These are phyloP conservation scores for Alnus glutinosa DNA, from an alignment of 306 rosid genomes.

Conservation along the genomic window DNA sequence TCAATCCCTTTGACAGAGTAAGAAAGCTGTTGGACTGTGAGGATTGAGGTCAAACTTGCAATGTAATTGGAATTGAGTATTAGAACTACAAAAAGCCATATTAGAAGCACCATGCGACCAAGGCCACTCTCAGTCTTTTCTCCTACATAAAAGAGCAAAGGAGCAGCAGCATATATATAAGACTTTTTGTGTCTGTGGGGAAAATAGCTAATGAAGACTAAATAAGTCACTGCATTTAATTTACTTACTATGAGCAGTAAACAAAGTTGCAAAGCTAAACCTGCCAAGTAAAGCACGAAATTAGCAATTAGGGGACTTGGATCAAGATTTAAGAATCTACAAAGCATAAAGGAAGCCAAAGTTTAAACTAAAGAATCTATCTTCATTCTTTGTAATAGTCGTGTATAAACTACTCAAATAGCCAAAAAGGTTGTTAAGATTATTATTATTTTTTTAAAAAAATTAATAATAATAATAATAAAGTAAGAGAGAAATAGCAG, in stretches of 20 bases:
- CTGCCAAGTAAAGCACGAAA: slow-evolving; percentile 27
- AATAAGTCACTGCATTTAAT: not conserved
- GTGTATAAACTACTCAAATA: too few species aligned
- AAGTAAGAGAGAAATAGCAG: too few species aligned
- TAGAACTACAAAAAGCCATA: slow-evolving; percentile 38
- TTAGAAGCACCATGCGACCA: slow-evolving; percentile 29
- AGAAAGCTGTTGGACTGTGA: not conserved
- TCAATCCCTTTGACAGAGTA: too few species aligned
- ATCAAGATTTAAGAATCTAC: too few species aligned
- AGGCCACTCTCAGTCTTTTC: slow-evolving; percentile 29
- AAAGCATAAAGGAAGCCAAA: not conserved
- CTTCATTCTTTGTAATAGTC: too few species aligned
- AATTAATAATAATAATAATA: too few species aligned
- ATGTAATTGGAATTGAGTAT: slow-evolving; percentile 36
- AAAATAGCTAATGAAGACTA: slow-evolving; percentile 11
- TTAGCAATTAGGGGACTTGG: not conserved
- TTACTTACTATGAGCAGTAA: slow-evolving; percentile 79
- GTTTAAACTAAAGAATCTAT: too few species aligned
- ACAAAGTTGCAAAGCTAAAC: slow-evolving; percentile 72
- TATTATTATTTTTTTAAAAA: too few species aligned
- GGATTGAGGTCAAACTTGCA: slow-evolving; percentile 40
- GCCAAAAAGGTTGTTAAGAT: too few species aligned
- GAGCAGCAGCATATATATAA: too few species aligned
- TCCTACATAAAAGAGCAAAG: not conserved
- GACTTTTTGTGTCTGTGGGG: too few species aligned